Evolutionary conservation across 495 filamentous ascomycete genomes (phyloP), one percentile per base, ranked within the genome.

Genomic region (Aspergillus baeticus): DNA sequence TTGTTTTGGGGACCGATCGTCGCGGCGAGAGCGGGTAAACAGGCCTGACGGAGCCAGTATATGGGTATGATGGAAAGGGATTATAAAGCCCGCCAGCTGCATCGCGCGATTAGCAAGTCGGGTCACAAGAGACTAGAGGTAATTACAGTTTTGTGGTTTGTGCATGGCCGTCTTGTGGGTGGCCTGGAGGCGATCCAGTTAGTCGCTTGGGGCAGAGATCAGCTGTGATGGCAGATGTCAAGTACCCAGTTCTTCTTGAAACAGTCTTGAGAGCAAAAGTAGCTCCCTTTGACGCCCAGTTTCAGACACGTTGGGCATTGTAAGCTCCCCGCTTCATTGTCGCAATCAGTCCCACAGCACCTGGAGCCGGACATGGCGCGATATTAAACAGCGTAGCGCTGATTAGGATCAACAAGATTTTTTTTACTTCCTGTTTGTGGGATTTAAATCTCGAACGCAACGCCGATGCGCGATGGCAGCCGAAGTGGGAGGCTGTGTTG

Each of bases 211-310:
- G n/a, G n/a, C n/a, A n/a, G n/a, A n/a, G n/a, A n/a, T n/a, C n/a
- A n/a, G 33, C 7, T 10, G 13, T 13, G 17, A 48, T 11, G n/a
- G 54, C 35, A 50, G 39, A 41, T 60, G 63, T 55, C 58, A 54
- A 87, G 64, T 82, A 97, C 93, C 94, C 94, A 98, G 76, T 90
- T 97, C 68, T 83, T 84, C 79, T 96, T 98, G 77, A 98, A 98
- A 79, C 94, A 98, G 63, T 98, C 94, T 68, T 98, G 94, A 6
- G 91, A 91, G 77, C 94, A 98, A 77, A 98, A 98, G 71, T 83
- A 96, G 74, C 90, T 94, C 67, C 92, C 90, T 65, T 26, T 22
- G 21, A 88, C 92, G 43, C 88, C 91, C 43, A 89, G 69, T 69
- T 92, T 96, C 55, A 96, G 77, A 64, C 94, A 98, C 41, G 88